Evolutionary conservation across 495 filamentous ascomycete genomes (phyloP), one percentile per base, ranked within the genome.

Genomic region (Filosporella fistucella): DNA sequence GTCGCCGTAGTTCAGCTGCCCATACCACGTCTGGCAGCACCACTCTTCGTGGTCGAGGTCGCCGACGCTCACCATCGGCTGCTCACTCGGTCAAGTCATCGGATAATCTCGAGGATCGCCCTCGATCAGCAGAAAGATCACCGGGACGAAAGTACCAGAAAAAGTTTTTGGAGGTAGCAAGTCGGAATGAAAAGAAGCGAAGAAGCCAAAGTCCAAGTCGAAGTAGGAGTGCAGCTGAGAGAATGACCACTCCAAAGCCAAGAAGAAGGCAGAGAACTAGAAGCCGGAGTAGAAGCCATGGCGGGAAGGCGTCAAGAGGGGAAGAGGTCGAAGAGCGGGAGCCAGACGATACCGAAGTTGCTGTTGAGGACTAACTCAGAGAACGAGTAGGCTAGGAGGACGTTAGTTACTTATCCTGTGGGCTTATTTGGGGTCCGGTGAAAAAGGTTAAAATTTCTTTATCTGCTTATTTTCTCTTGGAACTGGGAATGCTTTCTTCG

Each of bases 31-130:
- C 55, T 16, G 44, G 41, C 2, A 51, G 43, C 4, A 57, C 47
- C 7, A 52, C 52, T 13, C 41, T 55, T 7, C 42, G 56, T 5
- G 56, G 56, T n/a, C 47, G 56, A 13, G 51, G 47, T 24, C 46
- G 56, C 12, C 47, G 39, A 11, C 56, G 56, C 9, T 58, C 56
- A 21, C 20, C 17, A 14, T 56, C 49, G 8, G 46, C 35, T 24
- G 36, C 42, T n/a, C 17, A 26, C 16, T 29, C n/a, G 18, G 30
- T 20, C 25, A 22, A 20, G 16, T 11, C 10, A 9, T 28, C 14
- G 41, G 23, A 17, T 11, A 34, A 28, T 25, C 33, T 13, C 8
- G 34, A 17, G 14, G 18, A 7, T 25, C 25, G 16, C 21, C 21
- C 34, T 34, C 23, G 18, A 26, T 17, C 8, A 44, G 17, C 12